Evolutionary conservation across 805 yeast species (phyloP), one percentile per base, ranked within the genome.

Genomic region (Brettanomyces sp.): DNA sequence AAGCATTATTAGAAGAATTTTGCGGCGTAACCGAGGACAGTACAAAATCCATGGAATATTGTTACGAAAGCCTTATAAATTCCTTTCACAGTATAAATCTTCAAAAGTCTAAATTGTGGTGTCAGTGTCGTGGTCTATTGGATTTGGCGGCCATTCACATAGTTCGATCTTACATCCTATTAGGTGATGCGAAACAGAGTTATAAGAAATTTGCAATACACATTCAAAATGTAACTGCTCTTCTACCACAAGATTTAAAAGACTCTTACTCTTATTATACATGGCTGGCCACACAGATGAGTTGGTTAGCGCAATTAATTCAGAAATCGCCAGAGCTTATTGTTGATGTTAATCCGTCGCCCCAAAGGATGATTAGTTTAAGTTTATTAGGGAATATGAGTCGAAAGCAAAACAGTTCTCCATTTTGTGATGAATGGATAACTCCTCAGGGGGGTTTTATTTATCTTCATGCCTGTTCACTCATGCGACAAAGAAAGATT

Each of bases 281-380:
- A 37, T 85, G 95, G 95, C 54, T 71, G 9, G 72, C 81, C 0
- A 56, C 64, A n/a, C 95, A 85, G 56, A 74, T 77, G 51, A 73
- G 77, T 38, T 75, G 84, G 80, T 63, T 85, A 11, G 87, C 84
- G 0, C 76, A 81, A 47, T 58, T 83, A 14, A 62, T 80, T 44
- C 70, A 65, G 8, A 44, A 62, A n/a, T 66, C 76, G 1, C 85
- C 85, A 0, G 63, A 60, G 2, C 52, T 55, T 11, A 46, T 67
- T 3, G 59, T 74, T 4, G 74, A 76, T 3, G 52, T 63, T 3
- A 71, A 67, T 21, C 51, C 56, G 42, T 46, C 64, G 0, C 42
- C 59, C 25, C 55, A 53, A 11, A 35, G 13, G n/a, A 35, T 7
- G 7, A n/a, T n/a, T 2, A n/a, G 14, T 7, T n/a, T 72, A 77